A percentile compares a stretch with the other conserved stretches of the same genome.
Conservation (phyloP, 805 yeast species). For the Schwanniomyces yamadae region DNA sequence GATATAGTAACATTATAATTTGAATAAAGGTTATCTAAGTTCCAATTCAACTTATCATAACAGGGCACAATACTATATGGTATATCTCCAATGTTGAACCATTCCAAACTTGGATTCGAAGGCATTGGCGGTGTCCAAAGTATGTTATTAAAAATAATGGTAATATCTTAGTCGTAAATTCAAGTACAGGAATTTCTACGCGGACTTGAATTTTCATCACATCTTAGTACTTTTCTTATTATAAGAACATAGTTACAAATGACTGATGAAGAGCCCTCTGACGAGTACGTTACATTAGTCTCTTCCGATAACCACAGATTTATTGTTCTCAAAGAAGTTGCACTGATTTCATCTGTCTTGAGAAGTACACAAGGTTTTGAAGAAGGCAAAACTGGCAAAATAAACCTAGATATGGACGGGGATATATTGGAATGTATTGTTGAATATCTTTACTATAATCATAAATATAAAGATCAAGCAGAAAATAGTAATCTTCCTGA, state of each 20-base stretch:
- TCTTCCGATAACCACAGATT: slow-evolving; percentile 71
- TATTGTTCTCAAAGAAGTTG: slow-evolving; percentile 68
- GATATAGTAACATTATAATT: slow-evolving; percentile 51
- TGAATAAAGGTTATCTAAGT: slow-evolving; percentile 31
- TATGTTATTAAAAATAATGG: no score
- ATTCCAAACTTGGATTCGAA: slow-evolving; percentile 49
- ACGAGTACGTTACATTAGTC: slow-evolving; percentile 54
- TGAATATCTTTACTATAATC: slow-evolving; percentile 78
- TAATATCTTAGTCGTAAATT: no score
- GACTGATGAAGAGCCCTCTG: no score
- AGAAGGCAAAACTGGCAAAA: slow-evolving; percentile 58
- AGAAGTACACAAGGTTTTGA: slow-evolving; percentile 52
- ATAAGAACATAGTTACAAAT: no score
- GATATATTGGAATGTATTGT: slow-evolving; percentile 73
- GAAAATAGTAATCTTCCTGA: slow-evolving; percentile 67
- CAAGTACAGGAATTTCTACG: not conserved
- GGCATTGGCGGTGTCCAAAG: no score
- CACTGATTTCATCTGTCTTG: slow-evolving; percentile 62
- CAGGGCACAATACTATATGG: slow-evolving; percentile 65
- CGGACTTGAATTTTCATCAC: no score
- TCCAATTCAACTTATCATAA: slow-evolving; percentile 53
- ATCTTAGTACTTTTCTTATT: no score
- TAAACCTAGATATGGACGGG: slow-evolving; percentile 66
- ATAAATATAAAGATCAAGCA: slow-evolving; percentile 58
- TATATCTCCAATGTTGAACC: slow-evolving; percentile 78